Evolutionary conservation across 441 rosid genomes (phyloP).

Genomic region (Adansonia rubrostipa): DNA sequence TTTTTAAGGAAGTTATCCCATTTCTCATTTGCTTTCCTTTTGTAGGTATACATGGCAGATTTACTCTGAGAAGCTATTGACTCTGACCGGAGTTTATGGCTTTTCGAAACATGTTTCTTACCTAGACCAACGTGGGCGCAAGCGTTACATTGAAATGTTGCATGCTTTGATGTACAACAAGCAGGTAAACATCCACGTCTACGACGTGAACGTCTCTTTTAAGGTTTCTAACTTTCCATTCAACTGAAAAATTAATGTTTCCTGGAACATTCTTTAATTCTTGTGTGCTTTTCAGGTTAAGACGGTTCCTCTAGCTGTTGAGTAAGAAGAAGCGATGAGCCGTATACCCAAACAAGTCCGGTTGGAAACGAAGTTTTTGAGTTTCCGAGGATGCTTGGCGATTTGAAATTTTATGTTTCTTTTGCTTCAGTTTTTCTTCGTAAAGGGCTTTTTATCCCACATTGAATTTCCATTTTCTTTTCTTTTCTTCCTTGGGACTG

Average conservation of each 20-base stretch:
- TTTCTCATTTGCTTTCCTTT: not conserved
- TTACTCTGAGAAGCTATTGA: slow-evolving; percentile 86
- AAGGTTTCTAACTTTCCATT: not conserved
- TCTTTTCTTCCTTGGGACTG: not conserved
- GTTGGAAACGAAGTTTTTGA: not conserved
- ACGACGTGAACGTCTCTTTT: not conserved
- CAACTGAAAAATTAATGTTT: not conserved
- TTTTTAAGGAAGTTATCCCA: not conserved
- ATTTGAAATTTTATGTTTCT: not conserved
- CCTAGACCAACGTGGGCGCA: slow-evolving; percentile 83
- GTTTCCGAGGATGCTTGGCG: not conserved
- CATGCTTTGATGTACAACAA: slow-evolving; percentile 81
- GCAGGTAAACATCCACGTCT: slow-evolving; percentile 49
- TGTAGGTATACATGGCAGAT: slow-evolving; percentile 89
- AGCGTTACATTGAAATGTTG: slow-evolving; percentile 93
- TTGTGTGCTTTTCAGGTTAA: slow-evolving; percentile 60
- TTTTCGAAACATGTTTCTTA: slow-evolving; percentile 95
- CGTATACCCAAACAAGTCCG: not conserved
- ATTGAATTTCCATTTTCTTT: not conserved
- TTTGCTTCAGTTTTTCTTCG: not conserved
- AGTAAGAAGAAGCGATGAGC: slow-evolving; percentile 20
- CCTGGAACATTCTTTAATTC: not conserved
- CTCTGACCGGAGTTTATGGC: slow-evolving; percentile 86
- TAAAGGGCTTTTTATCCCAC: not conserved
- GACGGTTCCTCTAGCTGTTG: slow-evolving; percentile 77